Conservation (phyloP, 441 rosid species). For the Kokia cookei region DNA sequence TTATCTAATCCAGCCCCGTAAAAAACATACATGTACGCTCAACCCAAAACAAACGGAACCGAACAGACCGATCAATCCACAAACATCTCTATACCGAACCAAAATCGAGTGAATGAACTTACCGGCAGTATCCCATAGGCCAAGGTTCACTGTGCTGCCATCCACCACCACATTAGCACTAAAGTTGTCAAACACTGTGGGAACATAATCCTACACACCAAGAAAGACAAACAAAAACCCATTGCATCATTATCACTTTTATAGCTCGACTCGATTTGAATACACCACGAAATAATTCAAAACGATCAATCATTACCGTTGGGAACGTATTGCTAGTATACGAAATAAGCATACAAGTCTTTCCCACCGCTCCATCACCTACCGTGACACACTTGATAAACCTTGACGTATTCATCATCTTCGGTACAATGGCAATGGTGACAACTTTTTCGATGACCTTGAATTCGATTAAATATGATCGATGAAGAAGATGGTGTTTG, state of each 20-base stretch:
- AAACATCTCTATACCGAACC: not conserved
- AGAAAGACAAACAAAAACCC: not conserved
- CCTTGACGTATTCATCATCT: constrained; percentile 57
- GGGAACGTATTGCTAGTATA: constrained; percentile 51
- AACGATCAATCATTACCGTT: constrained; percentile 16
- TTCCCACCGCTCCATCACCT: constrained; percentile 58
- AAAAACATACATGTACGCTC: too few species aligned
- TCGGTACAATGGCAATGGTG: not conserved
- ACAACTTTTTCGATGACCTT: not conserved
- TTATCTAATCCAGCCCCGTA: too few species aligned
- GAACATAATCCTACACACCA: constrained; percentile 61
- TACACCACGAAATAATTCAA: not conserved
- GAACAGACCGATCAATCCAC: too few species aligned
- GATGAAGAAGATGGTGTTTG: not conserved
- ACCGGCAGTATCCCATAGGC: constrained; percentile 80
- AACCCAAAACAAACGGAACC: too few species aligned
- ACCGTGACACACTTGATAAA: constrained; percentile 84
- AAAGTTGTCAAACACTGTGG: constrained; percentile 71
- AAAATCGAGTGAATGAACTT: not conserved
- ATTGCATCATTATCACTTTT: not conserved
- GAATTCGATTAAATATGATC: not conserved
- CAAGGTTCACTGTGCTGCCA: constrained; percentile 61
- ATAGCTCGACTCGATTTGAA: too few species aligned
- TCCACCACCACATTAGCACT: constrained; percentile 76
- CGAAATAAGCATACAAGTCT: constrained; percentile 56